Conservation (phyloP, 371 early-diverging fungal species). For the Mucor irregularis region DNA sequence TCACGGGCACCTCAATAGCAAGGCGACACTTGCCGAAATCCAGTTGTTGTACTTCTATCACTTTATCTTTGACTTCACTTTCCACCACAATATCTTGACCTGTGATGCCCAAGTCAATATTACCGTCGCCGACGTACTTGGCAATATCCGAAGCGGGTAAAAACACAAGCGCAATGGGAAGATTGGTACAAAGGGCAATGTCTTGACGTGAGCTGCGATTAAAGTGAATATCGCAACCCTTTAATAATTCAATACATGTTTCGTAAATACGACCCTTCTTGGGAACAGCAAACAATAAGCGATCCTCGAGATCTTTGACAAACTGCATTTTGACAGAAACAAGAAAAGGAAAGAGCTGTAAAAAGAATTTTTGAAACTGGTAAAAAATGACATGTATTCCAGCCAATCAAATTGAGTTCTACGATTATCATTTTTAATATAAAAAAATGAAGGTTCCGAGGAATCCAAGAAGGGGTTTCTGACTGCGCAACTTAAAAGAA, state of each 20-base stretch:
- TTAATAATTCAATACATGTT: conserved; percentile 78
- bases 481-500: too few species aligned
- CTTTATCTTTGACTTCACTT: conserved; percentile 65
- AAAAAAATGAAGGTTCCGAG: too few species aligned
- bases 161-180: conserved; percentile 91
- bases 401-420: too few species aligned
- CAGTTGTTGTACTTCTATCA: conserved; percentile 71
- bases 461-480: too few species aligned
- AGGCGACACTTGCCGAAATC: conserved; percentile 94
- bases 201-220: conserved; percentile 91
- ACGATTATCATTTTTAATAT: too few species aligned
- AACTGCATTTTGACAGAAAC: background rate
- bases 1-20: conserved; percentile 78
- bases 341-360: background rate
- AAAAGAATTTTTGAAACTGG: background rate
- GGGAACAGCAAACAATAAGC: conserved; percentile 93
- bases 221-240: conserved; percentile 92
- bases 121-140: conserved; percentile 91
- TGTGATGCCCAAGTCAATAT: conserved; percentile 95
- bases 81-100: conserved; percentile 94
- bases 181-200: conserved; percentile 92
- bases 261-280: conserved; percentile 97
- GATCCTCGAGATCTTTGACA: conserved; percentile 60
- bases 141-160: conserved; percentile 95
- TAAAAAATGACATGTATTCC: too few species aligned